These are phyloP conservation scores for Lachancea meyersii DNA, from an alignment of 805 yeast genomes.

Conservation along the genomic window DNA sequence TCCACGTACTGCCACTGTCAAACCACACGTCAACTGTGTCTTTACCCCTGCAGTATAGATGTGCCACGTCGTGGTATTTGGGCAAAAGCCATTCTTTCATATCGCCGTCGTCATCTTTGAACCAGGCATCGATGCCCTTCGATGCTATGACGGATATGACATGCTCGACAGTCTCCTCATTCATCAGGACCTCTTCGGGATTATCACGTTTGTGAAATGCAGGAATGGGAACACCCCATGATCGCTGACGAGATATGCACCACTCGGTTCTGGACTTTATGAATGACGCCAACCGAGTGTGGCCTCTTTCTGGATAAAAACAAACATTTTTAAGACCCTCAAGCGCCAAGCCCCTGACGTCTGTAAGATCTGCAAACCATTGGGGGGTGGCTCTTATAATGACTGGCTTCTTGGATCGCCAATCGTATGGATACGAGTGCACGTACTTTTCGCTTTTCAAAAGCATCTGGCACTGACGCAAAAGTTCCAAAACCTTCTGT, in stretches of 20 bases:
- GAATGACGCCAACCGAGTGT: conserved; percentile 64
- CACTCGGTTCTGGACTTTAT: conserved; percentile 79
- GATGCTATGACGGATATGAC: conserved; percentile 51
- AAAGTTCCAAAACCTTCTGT: conserved; percentile 37
- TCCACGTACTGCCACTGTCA: conserved; percentile 94
- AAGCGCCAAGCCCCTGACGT: conserved; percentile 58
- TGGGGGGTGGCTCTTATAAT: conserved; percentile 93
- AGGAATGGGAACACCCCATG: conserved; percentile 98
- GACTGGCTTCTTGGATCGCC: conserved; percentile 96
- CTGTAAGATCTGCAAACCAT: conserved; percentile 87
- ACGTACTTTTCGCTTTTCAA: conserved; percentile 45
- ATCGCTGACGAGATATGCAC: conserved; percentile 95
- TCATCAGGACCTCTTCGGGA: conserved; percentile 60
- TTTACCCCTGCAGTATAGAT: conserved; percentile 52
- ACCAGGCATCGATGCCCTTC: conserved; percentile 79
- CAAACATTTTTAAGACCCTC: conserved; percentile 54
- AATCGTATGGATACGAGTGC: conserved; percentile 94
- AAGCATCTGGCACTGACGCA: conserved; percentile 40
- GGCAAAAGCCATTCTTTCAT: conserved; percentile 64
- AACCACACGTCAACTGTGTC: conserved; percentile 99
- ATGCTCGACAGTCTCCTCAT: conserved; percentile 47
- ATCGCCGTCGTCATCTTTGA: conserved; percentile 43
- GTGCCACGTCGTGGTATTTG: conserved; percentile 36
- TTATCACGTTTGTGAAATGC: conserved; percentile 53
- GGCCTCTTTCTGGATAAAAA: conserved; percentile 71